phyloP scores from a whole-genome alignment of 495 filamentous ascomycete genomes.

The Penicillium robsamsonii region DNA sequence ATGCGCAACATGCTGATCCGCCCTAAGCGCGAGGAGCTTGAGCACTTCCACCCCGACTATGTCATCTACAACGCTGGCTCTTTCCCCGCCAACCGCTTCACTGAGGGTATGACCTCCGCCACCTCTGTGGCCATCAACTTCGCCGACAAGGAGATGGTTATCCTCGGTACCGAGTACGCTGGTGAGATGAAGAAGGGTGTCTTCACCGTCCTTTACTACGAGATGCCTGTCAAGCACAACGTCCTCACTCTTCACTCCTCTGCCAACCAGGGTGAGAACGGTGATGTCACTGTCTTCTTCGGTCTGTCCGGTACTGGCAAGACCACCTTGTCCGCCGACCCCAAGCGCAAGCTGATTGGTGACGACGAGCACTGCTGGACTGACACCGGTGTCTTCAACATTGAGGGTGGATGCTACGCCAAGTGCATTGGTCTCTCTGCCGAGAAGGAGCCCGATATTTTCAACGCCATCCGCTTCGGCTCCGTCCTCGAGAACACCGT shows the following conservation, averaged over 20 bases:
- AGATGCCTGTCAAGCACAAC: conserved; percentile 99
- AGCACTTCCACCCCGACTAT: conserved; percentile 98
- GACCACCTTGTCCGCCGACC: conserved; percentile 95
- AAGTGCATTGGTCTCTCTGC: conserved; percentile 97
- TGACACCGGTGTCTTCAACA: conserved; percentile 96
- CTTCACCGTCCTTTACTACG: conserved; percentile 99
- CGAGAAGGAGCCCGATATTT: conserved; percentile 99
- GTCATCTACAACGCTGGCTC: conserved; percentile 98
- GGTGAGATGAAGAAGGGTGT: conserved; percentile 99
- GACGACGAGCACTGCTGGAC: conserved; percentile 99
- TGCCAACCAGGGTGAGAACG: conserved; percentile 82
- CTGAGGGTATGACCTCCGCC: conserved; percentile 94
- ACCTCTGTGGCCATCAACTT: conserved; percentile 88
- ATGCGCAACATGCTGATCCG: conserved; percentile 99
- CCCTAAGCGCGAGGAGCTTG: conserved; percentile 81
- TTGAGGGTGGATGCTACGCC: conserved; percentile 98
- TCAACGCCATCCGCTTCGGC: conserved; percentile 91
- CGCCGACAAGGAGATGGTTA: conserved; percentile 93
- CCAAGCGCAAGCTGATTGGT: conserved; percentile 93
- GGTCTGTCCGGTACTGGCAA: conserved; percentile 98
- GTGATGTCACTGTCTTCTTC: conserved; percentile 98
- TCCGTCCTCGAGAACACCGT: conserved; percentile 98
- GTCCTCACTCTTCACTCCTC: conserved; percentile 96
- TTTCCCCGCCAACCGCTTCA: conserved; percentile 98
- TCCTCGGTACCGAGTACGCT: conserved; percentile 97